phyloP scores from a whole-genome alignment of 2,329 filamentous ascomycete genomes.

The Magnaporthales sp. region DNA sequence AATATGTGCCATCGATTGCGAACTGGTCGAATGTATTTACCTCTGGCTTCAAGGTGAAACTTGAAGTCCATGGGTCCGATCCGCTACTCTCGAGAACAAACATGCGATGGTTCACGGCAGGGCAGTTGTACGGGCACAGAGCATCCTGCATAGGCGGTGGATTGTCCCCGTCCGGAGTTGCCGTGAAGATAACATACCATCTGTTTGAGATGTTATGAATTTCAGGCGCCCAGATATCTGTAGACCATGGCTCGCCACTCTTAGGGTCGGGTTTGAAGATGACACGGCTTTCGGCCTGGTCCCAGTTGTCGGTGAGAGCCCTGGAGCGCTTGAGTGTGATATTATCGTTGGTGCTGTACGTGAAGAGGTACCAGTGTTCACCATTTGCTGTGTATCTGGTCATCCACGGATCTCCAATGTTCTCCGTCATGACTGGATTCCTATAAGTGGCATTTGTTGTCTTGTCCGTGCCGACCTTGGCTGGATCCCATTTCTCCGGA shows the following conservation, averaged over 20 bases:
- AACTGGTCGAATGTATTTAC: conserved; percentile 26
- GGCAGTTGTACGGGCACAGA: conserved; percentile 24
- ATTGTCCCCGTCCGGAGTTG: conserved; percentile 23
- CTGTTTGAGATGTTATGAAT: conserved; percentile 21
- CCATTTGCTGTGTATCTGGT: conserved; percentile 21
- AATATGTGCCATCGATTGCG: conserved; percentile 27
- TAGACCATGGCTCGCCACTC: conserved; percentile 24
- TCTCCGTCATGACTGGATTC: conserved; percentile 28
- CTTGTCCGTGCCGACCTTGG: conserved; percentile 23
- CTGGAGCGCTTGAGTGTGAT: conserved; percentile 27
- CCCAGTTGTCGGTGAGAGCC: conserved; percentile 30
- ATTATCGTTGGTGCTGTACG: conserved; percentile 28
- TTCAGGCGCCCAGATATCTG: conserved; percentile 25
- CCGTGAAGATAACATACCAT: conserved; percentile 20
- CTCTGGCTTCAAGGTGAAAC: conserved; percentile 22
- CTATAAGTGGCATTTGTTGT: conserved; percentile 25
- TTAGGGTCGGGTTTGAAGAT: conserved; percentile 24
- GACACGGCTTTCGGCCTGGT: conserved; percentile 24
- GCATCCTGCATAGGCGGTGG: conserved; percentile 24
- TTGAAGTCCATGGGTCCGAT: conserved; percentile 23
- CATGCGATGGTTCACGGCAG: conserved; percentile 27
- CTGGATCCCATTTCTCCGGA: conserved; percentile 20
- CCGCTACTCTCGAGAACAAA: conserved; percentile 22
- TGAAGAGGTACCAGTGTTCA: conserved; percentile 30
- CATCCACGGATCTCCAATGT: conserved; percentile 30